Evolutionary conservation across 2,329 filamentous ascomycete species (phyloP).

Genomic region (Biscogniauxia mediterranea): DNA sequence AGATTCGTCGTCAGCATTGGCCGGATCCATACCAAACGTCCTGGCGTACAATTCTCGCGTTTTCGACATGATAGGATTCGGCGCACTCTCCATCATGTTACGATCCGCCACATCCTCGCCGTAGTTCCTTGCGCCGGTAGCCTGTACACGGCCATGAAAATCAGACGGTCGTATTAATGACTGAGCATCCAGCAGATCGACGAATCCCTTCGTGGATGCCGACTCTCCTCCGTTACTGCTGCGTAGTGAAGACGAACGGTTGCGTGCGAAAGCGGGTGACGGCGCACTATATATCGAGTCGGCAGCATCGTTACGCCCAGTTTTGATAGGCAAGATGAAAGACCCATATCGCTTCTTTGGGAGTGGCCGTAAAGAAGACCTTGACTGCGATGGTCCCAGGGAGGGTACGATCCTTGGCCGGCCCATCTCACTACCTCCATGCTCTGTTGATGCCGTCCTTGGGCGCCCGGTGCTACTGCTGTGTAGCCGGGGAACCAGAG

Average conservation of each 20-base stretch:
- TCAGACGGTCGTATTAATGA: constrained; percentile 49
- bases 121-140: constrained; percentile 52
- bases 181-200: constrained; percentile 59
- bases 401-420: constrained; percentile 17
- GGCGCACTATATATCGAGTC: constrained; percentile 20
- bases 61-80: constrained; percentile 34
- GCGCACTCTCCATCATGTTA: constrained; percentile 46
- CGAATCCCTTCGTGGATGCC: constrained; percentile 31
- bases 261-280: constrained; percentile 24
- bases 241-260: constrained; percentile 33
- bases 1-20: constrained; percentile 12
- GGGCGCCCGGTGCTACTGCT: constrained; percentile 34
- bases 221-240: constrained; percentile 25
- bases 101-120: constrained; percentile 66
- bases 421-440: constrained; percentile 4
- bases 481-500: constrained; percentile 31
- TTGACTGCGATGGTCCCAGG: constrained; percentile 10
- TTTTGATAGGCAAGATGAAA: constrained; percentile 28
- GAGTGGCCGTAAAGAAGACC: constrained; percentile 9
- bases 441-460: constrained; percentile 34
- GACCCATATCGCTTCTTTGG: constrained; percentile 28
- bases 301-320: constrained; percentile 5
- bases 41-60: constrained; percentile 38
- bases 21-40: constrained; percentile 1
- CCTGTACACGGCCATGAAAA: constrained; percentile 48